Evolutionary conservation across 164 flowering plant species (phyloP).

Genomic region (Liquidambar formosana): DNA sequence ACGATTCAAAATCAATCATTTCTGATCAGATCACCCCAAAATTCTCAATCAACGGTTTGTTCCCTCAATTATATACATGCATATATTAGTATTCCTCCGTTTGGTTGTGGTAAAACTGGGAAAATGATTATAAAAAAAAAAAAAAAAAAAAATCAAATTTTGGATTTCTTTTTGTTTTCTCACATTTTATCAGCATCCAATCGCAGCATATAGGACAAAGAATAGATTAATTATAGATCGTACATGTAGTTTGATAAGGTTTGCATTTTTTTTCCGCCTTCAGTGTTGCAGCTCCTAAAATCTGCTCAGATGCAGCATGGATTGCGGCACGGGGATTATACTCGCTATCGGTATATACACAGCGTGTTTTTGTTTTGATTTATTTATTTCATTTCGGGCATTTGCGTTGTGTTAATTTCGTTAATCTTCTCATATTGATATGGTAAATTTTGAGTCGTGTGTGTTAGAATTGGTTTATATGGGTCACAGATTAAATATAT

Average conservation of each 20-base stretch:
- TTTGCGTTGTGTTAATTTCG: not conserved
- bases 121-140: too few species aligned
- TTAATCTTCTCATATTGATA: too few species aligned
- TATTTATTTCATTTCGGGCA: not conserved
- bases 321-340: constrained; percentile 73
- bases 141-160: not conserved
- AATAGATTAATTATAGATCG: too few species aligned
- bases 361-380: not conserved
- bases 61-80: not conserved
- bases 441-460: too few species aligned
- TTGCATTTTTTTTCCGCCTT: not conserved
- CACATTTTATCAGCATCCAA: not conserved
- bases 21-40: constrained; percentile 45
- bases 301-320: constrained; percentile 93
- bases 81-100: not conserved
- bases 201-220: not conserved
- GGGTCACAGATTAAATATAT: not conserved
- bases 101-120: not conserved
- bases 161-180: not conserved
- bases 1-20: constrained; percentile 35
- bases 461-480: not conserved
- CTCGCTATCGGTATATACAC: constrained; percentile 62
- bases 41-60: constrained; percentile 71
- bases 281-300: constrained; percentile 80
- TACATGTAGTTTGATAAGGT: not conserved